phyloP scores from a whole-genome alignment of 2,329 filamentous ascomycete species.

The Colletotrichum tabaci region DNA sequence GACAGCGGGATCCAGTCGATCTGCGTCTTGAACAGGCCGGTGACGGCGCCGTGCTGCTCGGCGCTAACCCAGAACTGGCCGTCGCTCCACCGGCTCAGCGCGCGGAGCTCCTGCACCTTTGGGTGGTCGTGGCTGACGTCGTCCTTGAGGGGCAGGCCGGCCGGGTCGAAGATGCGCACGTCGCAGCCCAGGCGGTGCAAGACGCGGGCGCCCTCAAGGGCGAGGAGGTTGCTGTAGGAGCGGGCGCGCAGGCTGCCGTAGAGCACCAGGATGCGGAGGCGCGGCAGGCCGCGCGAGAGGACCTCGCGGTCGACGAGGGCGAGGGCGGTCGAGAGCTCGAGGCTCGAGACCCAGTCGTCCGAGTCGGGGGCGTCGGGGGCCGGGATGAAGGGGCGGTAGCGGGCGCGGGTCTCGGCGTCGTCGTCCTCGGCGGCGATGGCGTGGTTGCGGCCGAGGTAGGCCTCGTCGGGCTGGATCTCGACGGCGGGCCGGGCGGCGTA shows the following conservation, averaged over 20 bases:
- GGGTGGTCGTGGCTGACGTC: slow-evolving; percentile 69
- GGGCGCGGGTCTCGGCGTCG: slow-evolving; percentile 58
- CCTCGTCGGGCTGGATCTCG: slow-evolving; percentile 44
- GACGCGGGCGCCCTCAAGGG: slow-evolving; percentile 72
- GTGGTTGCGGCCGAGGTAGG: slow-evolving; percentile 52
- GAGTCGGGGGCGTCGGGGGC: slow-evolving; percentile 45
- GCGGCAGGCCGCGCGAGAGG: slow-evolving; percentile 51
- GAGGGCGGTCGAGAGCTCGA: slow-evolving; percentile 69
- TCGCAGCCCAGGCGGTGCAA: slow-evolving; percentile 77
- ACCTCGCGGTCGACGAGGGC: slow-evolving; percentile 64
- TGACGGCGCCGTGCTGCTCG: slow-evolving; percentile 75
- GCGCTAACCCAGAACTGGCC: slow-evolving; percentile 77
- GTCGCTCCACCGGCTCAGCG: slow-evolving; percentile 75
- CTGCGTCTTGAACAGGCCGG: slow-evolving; percentile 78
- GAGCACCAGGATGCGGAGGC: slow-evolving; percentile 71
- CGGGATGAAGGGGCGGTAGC: slow-evolving; percentile 72
- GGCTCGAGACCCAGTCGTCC: slow-evolving; percentile 69
- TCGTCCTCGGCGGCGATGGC: slow-evolving; percentile 63
- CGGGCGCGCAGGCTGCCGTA: slow-evolving; percentile 71
- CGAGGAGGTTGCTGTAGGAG: slow-evolving; percentile 73
- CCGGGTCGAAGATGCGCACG: slow-evolving; percentile 74
- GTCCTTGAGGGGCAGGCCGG: slow-evolving; percentile 74
- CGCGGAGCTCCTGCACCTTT: slow-evolving; percentile 75
- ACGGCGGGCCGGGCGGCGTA: slow-evolving; percentile 45
- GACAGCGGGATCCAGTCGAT: slow-evolving; percentile 79